Percentiles rank a stretch among this genome's conserved stretches.
These are phyloP conservation scores for Pseudocercospora musae DNA, from an alignment of 2,329 filamentous ascomycete species.

Conservation along the genomic window DNA sequence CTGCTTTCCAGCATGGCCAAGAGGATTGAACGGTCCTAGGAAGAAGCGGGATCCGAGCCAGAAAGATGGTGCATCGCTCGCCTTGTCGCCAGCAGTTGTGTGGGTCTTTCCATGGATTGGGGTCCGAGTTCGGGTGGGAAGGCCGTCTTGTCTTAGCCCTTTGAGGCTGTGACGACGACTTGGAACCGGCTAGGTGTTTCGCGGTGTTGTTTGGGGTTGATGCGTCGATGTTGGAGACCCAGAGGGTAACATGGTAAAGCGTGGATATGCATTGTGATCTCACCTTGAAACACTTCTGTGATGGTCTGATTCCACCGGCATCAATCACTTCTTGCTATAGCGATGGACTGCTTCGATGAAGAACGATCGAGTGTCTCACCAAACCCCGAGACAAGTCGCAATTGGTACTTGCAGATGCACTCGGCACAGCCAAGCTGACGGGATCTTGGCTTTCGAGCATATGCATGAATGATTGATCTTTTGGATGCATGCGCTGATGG, in stretches of 20 bases:
- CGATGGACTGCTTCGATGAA: too few species aligned
- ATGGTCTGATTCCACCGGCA: too few species aligned
- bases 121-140: slow-evolving; percentile 6
- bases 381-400: too few species aligned
- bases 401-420: too few species aligned
- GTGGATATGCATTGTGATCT: too few species aligned
- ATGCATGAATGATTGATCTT: too few species aligned
- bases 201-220: slow-evolving; percentile 25
- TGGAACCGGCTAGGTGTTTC: slow-evolving; percentile 26
- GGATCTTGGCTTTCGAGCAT: too few species aligned
- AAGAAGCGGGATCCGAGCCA: slow-evolving; percentile 29
- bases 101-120: slow-evolving; percentile 7
- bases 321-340: too few species aligned
- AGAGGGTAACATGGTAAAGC: slow-evolving; percentile 16
- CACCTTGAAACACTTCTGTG: too few species aligned
- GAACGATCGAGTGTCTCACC: too few species aligned
- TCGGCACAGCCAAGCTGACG: too few species aligned
- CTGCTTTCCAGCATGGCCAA: slow-evolving; percentile 18
- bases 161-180: slow-evolving; percentile 27
- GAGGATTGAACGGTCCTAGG: slow-evolving; percentile 30
- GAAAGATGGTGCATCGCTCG: slow-evolving; percentile 22
- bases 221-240: slow-evolving; percentile 32
- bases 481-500: too few species aligned
- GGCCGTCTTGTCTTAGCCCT: slow-evolving; percentile 31
- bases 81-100: slow-evolving; percentile 20